Evolutionary conservation across 164 flowering plant species (phyloP).

Genomic region (Chloranthus sessilifolius): DNA sequence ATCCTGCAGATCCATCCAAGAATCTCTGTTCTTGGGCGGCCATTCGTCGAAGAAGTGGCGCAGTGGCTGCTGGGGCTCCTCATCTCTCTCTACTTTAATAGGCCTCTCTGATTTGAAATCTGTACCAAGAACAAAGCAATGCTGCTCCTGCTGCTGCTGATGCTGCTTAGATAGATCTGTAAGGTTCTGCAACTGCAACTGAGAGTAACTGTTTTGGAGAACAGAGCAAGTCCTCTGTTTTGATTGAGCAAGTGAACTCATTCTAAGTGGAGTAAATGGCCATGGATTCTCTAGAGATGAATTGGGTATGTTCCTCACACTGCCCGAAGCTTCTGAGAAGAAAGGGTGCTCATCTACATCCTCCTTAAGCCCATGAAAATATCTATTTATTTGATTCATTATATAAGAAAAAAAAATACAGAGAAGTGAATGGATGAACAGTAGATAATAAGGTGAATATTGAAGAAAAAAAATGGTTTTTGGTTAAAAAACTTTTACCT

Average conservation of each 20-base stretch:
- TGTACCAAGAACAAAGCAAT: constrained; percentile 34
- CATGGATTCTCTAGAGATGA: constrained; percentile 13
- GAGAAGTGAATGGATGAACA: too few species aligned
- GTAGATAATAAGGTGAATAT: too few species aligned
- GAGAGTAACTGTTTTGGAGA: constrained; percentile 10
- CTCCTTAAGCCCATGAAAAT: constrained; percentile 25
- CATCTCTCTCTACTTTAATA: constrained; percentile 18
- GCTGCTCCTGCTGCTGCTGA: constrained; percentile 23
- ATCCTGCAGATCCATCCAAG: constrained; percentile 24
- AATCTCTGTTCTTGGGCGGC: constrained; percentile 27
- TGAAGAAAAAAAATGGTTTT: not conserved
- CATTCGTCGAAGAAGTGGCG: constrained; percentile 42
- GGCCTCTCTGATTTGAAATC: constrained; percentile 29
- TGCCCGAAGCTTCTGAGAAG: constrained; percentile 28
- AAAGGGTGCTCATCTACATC: constrained; percentile 29
- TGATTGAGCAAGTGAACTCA: constrained; percentile 12
- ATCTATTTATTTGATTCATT: constrained; percentile 14
- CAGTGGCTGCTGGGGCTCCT: constrained; percentile 27
- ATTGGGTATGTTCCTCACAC: constrained; percentile 9
- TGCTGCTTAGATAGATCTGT: constrained; percentile 6
- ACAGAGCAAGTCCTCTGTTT: constrained; percentile 6
- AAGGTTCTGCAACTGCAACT: constrained; percentile 9
- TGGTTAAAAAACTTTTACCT: constrained; percentile 17
- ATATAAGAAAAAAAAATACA: not conserved
- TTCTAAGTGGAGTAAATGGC: constrained; percentile 15